phyloP scores from a whole-genome alignment of 1,139 yeast genomes.

The Saccharomycopsis hybrid region DNA sequence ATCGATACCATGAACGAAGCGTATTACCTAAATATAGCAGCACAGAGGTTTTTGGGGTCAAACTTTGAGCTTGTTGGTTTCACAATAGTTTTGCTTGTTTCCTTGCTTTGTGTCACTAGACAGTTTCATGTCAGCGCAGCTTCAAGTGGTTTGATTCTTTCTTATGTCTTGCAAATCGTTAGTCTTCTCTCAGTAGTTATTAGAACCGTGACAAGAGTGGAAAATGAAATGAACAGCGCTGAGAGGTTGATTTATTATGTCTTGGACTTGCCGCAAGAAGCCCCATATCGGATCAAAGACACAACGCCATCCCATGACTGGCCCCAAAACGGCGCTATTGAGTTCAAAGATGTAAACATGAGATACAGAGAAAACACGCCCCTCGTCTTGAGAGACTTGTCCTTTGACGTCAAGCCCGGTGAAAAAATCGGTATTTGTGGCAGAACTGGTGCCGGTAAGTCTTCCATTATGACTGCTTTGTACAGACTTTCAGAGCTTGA shows the following conservation, averaged over 20 bases:
- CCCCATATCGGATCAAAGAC: conserved; percentile 41
- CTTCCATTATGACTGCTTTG: conserved; percentile 51
- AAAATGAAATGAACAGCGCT: conserved; percentile 73
- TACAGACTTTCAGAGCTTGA: conserved; percentile 45
- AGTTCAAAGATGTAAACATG: conserved; percentile 44
- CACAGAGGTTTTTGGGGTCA: conserved; percentile 57
- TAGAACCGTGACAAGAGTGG: conserved; percentile 55
- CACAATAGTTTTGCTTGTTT: conserved; percentile 36
- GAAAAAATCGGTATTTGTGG: conserved; percentile 59
- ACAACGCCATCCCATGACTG: conserved; percentile 47
- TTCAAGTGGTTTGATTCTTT: conserved; percentile 63
- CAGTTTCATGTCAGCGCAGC: conserved; percentile 57
- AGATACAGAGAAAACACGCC: conserved; percentile 61
- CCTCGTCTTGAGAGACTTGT: conserved; percentile 47
- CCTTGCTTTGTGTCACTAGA: conserved; percentile 54
- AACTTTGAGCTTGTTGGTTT: conserved; percentile 41
- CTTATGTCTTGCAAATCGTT: conserved; percentile 49
- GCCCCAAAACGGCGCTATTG: conserved; percentile 48
- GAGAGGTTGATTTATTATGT: conserved; percentile 73
- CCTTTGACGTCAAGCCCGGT: conserved; percentile 35
- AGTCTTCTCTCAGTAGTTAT: conserved; percentile 42
- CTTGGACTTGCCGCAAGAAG: conserved; percentile 52
- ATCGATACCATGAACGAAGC: conserved; percentile 53
- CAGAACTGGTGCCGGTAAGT: conserved; percentile 61
- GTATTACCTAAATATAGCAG: conserved; percentile 43